phyloP scores from a whole-genome alignment of 2,329 filamentous ascomycete species.

The Alternaria brassicae region DNA sequence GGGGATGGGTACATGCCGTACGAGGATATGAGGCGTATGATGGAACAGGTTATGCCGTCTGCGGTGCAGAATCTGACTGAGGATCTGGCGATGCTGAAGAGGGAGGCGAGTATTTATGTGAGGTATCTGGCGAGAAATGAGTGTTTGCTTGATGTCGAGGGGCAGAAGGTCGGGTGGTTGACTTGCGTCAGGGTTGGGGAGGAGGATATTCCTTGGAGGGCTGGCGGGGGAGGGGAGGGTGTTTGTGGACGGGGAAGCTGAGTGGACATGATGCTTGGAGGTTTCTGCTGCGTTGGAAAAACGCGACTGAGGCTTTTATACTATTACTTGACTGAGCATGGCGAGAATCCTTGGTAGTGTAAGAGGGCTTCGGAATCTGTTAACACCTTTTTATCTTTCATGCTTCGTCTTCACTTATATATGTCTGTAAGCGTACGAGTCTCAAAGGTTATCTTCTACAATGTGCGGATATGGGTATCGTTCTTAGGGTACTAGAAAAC shows the following conservation, averaged over 20 bases:
- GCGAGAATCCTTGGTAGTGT: too few relatives aligned
- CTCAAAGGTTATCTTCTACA: neutral
- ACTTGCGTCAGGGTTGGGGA: slow-evolving; percentile 42
- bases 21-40: slow-evolving; percentile 28
- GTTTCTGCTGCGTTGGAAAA: neutral
- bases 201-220: slow-evolving; percentile 43
- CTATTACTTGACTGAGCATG: too few relatives aligned
- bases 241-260: too few relatives aligned
- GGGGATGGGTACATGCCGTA: slow-evolving; percentile 37
- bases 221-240: neutral
- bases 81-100: slow-evolving; percentile 38
- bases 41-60: slow-evolving; percentile 23
- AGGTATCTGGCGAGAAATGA: slow-evolving; percentile 26
- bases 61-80: slow-evolving; percentile 27
- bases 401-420: neutral
- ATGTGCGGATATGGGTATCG: slow-evolving; percentile 37
- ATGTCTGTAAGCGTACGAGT: neutral
- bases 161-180: slow-evolving; percentile 40
- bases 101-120: slow-evolving; percentile 27
- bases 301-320: too few relatives aligned
- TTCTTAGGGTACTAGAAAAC: slow-evolving; percentile 32
- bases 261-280: neutral
- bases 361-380: neutral
- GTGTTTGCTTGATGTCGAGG: slow-evolving; percentile 40
- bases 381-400: too few relatives aligned